These are phyloP conservation scores for Mucor plumbeus DNA, from an alignment of 371 early-diverging fungal species.

Conservation along the genomic window DNA sequence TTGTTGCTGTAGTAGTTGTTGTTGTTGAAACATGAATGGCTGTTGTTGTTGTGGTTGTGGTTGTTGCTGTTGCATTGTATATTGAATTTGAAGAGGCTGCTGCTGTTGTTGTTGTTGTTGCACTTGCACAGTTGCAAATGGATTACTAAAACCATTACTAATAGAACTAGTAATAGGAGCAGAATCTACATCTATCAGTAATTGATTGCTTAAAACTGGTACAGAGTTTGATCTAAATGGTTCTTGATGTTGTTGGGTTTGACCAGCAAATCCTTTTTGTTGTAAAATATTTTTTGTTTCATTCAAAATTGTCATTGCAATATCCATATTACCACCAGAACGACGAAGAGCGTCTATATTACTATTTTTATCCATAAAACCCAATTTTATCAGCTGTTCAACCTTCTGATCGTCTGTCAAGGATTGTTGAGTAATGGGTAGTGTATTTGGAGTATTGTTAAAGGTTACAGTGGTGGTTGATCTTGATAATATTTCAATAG, in stretches of 20 bases:
- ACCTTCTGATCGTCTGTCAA: slow-evolving; percentile 46
- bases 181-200: slow-evolving; percentile 9
- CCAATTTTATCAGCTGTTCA: slow-evolving; percentile 51
- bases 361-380: slow-evolving; percentile 49
- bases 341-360: slow-evolving; percentile 62
- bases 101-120: slow-evolving; percentile 7
- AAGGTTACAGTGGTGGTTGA: slow-evolving; percentile 4
- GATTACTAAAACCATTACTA: background rate
- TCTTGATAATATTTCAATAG: slow-evolving; percentile 73
- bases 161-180: background rate
- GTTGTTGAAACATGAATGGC: slow-evolving; percentile 14
- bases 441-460: slow-evolving; percentile 11
- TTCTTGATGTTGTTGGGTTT: slow-evolving; percentile 17
- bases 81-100: slow-evolving; percentile 7
- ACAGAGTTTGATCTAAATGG: slow-evolving; percentile 24
- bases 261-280: slow-evolving; percentile 7
- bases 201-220: background rate
- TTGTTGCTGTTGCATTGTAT: slow-evolving; percentile 28
- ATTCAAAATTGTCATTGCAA: slow-evolving; percentile 58
- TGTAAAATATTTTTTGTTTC: slow-evolving; percentile 35
- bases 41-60: slow-evolving; percentile 27
- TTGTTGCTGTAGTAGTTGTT: slow-evolving; percentile 15
- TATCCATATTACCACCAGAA: slow-evolving; percentile 63
- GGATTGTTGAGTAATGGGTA: background rate
- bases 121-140: background rate